Evolutionary conservation across 179 eudicot species (phyloP).

Genomic region (Sideroxylon spinosum): DNA sequence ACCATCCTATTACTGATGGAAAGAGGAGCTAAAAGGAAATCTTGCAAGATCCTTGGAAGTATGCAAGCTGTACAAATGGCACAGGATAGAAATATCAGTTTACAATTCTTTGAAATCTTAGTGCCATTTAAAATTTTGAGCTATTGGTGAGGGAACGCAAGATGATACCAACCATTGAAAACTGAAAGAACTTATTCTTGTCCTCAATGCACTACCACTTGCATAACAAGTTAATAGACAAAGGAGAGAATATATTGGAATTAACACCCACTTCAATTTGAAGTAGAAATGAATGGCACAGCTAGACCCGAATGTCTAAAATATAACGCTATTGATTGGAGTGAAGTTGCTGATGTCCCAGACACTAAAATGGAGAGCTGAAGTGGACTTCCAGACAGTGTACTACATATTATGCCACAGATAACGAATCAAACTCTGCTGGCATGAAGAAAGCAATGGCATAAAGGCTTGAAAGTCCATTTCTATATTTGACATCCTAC

Average conservation of each 20-base stretch:
- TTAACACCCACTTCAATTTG: constrained; percentile 7
- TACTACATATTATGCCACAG: not conserved
- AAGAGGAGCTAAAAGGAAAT: not conserved
- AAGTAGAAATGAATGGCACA: constrained; percentile 3
- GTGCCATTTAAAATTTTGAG: not conserved
- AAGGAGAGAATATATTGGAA: not conserved
- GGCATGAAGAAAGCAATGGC: constrained; percentile 9
- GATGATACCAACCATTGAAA: not conserved
- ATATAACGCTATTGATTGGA: not conserved
- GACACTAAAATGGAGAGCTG: not conserved
- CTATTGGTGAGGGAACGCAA: not conserved
- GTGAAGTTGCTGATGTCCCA: constrained; percentile 5
- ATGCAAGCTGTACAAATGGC: not conserved
- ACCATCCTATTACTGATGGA: not conserved
- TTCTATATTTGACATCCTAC: not conserved
- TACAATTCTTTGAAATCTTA: not conserved
- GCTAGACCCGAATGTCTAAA: not conserved
- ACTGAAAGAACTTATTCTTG: not conserved
- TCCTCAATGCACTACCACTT: not conserved
- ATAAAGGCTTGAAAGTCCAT: not conserved
- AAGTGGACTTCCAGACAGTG: too few species aligned
- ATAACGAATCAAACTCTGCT: not conserved
- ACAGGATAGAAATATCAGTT: not conserved
- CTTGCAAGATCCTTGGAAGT: constrained; percentile 3
- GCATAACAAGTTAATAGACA: not conserved